A percentile compares a stretch with the other conserved stretches of the same genome.
Conservation (phyloP, 495 filamentous ascomycete genomes). For the Symbiotaphrina buchneri region DNA sequence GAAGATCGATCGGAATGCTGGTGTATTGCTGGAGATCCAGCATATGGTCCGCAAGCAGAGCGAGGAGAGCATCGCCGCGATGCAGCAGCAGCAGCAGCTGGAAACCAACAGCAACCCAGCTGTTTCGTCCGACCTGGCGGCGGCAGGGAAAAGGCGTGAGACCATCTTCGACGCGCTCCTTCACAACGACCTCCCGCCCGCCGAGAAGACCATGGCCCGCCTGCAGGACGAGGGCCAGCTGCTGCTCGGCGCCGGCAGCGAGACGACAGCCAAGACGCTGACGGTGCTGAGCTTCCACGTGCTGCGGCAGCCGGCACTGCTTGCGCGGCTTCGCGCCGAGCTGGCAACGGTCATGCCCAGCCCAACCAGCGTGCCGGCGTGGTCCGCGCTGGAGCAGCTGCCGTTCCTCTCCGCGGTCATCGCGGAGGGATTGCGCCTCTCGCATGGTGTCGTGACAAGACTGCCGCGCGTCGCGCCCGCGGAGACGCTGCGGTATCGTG, state of each 20-base stretch:
- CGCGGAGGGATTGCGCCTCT: slow-evolving; percentile 6
- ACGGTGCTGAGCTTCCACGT: slow-evolving; percentile 12
- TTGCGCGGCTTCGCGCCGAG: slow-evolving; percentile 11
- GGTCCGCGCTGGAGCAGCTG: slow-evolving; percentile 12
- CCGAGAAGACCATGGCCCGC: slow-evolving; percentile 8
- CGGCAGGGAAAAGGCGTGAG: no score
- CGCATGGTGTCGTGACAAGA: slow-evolving; percentile 4
- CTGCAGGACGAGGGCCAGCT: slow-evolving; percentile 15
- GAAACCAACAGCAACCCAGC: no score
- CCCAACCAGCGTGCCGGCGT: slow-evolving; percentile 3
- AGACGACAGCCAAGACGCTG: slow-evolving; percentile 15
- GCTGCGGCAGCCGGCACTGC: slow-evolving; percentile 6
- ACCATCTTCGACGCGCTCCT: slow-evolving; percentile 14
- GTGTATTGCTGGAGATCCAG: no score
- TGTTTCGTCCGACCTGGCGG: no score
- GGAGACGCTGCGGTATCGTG: not conserved
- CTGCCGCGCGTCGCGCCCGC: slow-evolving; percentile 3
- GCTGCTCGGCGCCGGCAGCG: slow-evolving; percentile 15
- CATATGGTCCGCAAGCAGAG: no score
- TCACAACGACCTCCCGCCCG: slow-evolving; percentile 9
- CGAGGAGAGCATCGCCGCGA: no score
- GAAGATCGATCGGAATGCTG: slow-evolving; percentile 1
- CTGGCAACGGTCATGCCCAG: slow-evolving; percentile 8
- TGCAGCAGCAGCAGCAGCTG: no score
- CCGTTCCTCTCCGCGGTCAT: slow-evolving; percentile 11